Evolutionary conservation across 805 yeast species (phyloP), one percentile per base, ranked within the genome.

Genomic region (Candida gorgasii): DNA sequence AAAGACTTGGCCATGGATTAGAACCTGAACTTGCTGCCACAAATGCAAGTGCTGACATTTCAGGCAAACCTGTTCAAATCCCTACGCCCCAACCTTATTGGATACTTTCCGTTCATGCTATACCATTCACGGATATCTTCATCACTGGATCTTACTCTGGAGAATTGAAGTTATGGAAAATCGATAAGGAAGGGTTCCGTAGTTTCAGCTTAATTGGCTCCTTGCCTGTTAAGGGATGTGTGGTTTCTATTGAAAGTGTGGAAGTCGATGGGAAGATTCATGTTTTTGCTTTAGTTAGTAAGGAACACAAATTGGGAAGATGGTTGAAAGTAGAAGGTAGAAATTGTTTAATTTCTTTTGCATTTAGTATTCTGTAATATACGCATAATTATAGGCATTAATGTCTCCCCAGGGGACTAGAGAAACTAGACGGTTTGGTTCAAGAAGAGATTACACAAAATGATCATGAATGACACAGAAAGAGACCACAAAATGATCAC

Each of bases 101-200:
- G 86, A 84, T 93, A 52, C 89, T 97, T 0, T 73, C 89, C 1
- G 61, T 92, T 8, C 74, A 82, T 53, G 88, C 96, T 0, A 69
- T 92, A 16, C 97, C 98, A 13, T 92, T 79, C 60, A 77, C 90
- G 9, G 89, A 93, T 57, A 62, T 88, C 5, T 88, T 93, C 57
- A 69, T 92, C 33, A 79, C 89, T 9, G 99, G 99, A 1, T 90
- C 98, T 2, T 86, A 88, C 83, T 77, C 80, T 56, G 97, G 98
- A 3, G 60, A 72, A 7, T 62, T 93, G 42, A 80, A 76, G 46
- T 74, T 89, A 35, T 93, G 98, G 98, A 78, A 79, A 56, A 60
- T 92, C 19, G 76, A 75, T 38, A 51, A 50, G 16, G 82, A 78
- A 38, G 82, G 79, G 39, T 58, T 83, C 53, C 76, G 95, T 53